phyloP scores from a whole-genome alignment of 2,329 filamentous ascomycete species.

The Pseudogymnoascus sp. region DNA sequence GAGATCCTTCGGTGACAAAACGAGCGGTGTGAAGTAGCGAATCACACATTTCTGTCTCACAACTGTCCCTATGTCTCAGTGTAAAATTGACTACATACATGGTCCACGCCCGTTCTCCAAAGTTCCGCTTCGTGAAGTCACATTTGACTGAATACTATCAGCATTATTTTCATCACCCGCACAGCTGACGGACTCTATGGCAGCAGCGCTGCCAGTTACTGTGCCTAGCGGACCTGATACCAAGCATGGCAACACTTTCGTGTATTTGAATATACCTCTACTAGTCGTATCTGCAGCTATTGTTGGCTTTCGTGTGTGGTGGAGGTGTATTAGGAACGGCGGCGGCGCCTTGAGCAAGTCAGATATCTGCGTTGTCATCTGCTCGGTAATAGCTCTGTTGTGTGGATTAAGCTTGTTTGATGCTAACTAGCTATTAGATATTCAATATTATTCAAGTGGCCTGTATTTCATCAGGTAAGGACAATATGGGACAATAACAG shows the following conservation, averaged over 20 bases:
- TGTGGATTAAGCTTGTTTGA: not conserved
- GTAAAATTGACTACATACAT: not conserved
- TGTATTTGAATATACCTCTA: constrained; percentile 13
- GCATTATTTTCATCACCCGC: not conserved
- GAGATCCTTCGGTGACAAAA: not conserved
- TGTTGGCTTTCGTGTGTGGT: constrained; percentile 13
- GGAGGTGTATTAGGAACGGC: constrained; percentile 10
- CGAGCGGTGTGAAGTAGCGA: not conserved
- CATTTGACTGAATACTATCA: constrained; percentile 7
- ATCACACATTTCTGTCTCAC: not conserved
- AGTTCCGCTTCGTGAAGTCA: not conserved
- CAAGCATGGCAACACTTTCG: not conserved
- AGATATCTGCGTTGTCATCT: constrained; percentile 9
- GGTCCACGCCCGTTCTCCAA: not conserved
- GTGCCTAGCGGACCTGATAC: constrained; percentile 7
- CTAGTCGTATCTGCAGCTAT: constrained; percentile 9
- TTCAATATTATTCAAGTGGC: constrained; percentile 8
- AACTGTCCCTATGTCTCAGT: not conserved
- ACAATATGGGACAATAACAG: not conserved
- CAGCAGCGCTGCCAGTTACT: not conserved
- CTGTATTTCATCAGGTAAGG: constrained; percentile 9
- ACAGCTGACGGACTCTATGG: not conserved
- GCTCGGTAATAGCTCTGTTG: not conserved
- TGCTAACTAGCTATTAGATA: constrained; percentile 3
- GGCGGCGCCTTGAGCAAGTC: constrained; percentile 5